These are phyloP conservation scores for Pseudozyma sp. DNA, from an alignment of 1,284 basidiomycete species.

Conservation along the genomic window DNA sequence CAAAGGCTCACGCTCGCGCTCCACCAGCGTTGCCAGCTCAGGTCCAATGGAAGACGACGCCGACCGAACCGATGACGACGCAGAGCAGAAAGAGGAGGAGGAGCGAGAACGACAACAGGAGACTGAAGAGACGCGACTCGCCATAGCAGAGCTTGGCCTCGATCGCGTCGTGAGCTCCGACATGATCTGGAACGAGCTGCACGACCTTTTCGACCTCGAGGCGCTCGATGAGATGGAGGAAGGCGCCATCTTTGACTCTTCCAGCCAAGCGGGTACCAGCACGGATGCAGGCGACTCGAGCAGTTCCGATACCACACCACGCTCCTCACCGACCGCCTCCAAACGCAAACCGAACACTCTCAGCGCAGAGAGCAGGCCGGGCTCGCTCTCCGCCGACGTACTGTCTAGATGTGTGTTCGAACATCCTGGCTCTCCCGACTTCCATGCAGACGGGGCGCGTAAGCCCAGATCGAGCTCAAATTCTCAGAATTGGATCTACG, in stretches of 20 bases:
- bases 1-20: slow-evolving; percentile 43
- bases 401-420: slow-evolving; percentile 36
- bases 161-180: slow-evolving; percentile 28
- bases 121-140: slow-evolving; percentile 25
- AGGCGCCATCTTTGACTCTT: slow-evolving; percentile 43
- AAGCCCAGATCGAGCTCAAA: slow-evolving; percentile 18
- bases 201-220: slow-evolving; percentile 53
- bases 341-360: slow-evolving; percentile 19
- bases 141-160: slow-evolving; percentile 43
- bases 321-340: slow-evolving; percentile 7
- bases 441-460: slow-evolving; percentile 18
- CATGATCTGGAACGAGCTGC: slow-evolving; percentile 52
- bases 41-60: slow-evolving; percentile 29
- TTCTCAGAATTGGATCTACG: slow-evolving; percentile 45
- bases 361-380: slow-evolving; percentile 4
- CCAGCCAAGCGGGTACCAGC: slow-evolving; percentile 40
- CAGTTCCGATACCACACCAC: slow-evolving; percentile 26
- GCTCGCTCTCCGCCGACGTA: slow-evolving; percentile 11
- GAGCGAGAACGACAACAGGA: slow-evolving; percentile 38
- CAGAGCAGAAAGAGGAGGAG: slow-evolving; percentile 36
- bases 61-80: slow-evolving; percentile 38
- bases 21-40: slow-evolving; percentile 41
- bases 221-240: slow-evolving; percentile 60
- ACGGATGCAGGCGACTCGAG: slow-evolving; percentile 33
- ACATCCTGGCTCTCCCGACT: slow-evolving; percentile 48